Evolutionary conservation across 73 alveolate species (phyloP), one percentile per base, ranked within the genome.

Genomic region (Paramecium caudatum): DNA sequence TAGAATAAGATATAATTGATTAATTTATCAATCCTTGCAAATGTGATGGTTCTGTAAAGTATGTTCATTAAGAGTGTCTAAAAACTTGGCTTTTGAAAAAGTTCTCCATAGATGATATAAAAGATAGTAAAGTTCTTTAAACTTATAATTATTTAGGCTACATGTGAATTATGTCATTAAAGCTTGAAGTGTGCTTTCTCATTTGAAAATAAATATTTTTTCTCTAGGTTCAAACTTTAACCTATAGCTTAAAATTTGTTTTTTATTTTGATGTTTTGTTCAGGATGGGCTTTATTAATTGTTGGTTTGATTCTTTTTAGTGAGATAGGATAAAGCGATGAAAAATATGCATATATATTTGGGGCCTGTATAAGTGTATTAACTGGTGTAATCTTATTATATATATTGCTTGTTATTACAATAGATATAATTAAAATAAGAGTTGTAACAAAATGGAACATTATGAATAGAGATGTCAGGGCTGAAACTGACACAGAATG

Each of bases 31-130:
- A 55, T 62, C 97, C 97, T 8, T 93, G 97, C 45, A 82, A 41
- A 19, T 93, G 97, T 48, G 81, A 92, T 15, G 97, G 97, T 27
- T 46, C 95, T 16, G 80, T 93, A 82, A 91, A 85, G 80, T 86
- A 46, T 78, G 82, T 93, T n/a, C 97, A 93, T 86, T 50, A 85
- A 13, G 91, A 82, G n/a, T 93, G 97, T 50, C 25, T 93, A 3
- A 43, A 91, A 36, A 83, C 63, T 12, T 93, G 97, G 97, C 93
- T 93, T 41, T 39, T 86, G 68, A 17, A 70, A 32, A 41, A 86
- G 32, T 45, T 27, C 19, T 37, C 69, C 3, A 23, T 74, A 3
- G 88, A 74, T 13, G 19, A 74, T 30, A 10, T 65, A 43, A 65
- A 16, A 25, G 47, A 65, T 33, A 33, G 83, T 65, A 65, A 65